phyloP scores from a whole-genome alignment of 495 filamentous ascomycete genomes.

The Hyaloscypha hepaticicola region DNA sequence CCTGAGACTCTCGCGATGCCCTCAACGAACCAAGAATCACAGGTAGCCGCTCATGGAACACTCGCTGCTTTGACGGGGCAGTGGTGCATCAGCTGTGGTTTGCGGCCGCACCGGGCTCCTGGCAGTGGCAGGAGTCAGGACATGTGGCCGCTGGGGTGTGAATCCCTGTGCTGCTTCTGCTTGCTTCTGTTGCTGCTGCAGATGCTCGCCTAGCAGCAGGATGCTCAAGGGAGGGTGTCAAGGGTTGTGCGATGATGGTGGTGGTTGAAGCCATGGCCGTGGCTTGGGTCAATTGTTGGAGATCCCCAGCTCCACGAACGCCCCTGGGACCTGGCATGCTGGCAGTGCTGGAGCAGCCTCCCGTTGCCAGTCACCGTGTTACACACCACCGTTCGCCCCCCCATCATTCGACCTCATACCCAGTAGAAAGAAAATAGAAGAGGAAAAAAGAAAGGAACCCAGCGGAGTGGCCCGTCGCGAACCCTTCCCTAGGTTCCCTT shows the following conservation, averaged over 20 bases:
- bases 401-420: neutral
- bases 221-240: too few species aligned
- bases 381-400: too few species aligned
- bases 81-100: neutral
- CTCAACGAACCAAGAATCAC: conserved; percentile 23
- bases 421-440: neutral
- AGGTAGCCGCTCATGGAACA: conserved; percentile 27
- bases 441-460: neutral
- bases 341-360: neutral
- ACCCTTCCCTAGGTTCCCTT: neutral
- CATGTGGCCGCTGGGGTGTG: conserved; percentile 25
- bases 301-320: too few species aligned
- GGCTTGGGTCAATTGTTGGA: too few species aligned
- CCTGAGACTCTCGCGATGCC: conserved; percentile 25
- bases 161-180: neutral
- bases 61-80: conserved; percentile 23
- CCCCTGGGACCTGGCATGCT: too few species aligned
- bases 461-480: neutral
- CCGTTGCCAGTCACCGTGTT: too few species aligned
- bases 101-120: neutral
- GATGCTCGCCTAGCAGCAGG: too few species aligned
- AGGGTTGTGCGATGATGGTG: too few species aligned
- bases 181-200: neutral
- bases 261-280: too few species aligned
- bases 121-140: too few species aligned